Conservation (phyloP, 345 rosid species). For the Zanthoxylum bungeanum region DNA sequence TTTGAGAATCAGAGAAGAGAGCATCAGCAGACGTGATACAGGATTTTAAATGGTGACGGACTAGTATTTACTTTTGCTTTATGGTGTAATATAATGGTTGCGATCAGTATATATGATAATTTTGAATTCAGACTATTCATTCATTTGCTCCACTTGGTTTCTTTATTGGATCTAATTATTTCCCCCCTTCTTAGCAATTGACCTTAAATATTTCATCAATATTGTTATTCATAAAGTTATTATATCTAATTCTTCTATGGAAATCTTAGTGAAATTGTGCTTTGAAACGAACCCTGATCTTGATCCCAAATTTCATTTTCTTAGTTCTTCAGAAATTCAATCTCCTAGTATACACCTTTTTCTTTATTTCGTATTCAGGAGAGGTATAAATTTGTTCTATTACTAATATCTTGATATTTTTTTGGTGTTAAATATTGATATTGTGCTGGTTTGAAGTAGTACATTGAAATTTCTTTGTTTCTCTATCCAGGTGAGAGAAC, state of each 20-base stretch:
- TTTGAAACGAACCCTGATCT: too few relatives aligned
- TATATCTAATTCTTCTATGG: not conserved
- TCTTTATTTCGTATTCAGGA: too few relatives aligned
- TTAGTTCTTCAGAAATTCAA: not conserved
- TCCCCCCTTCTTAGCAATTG: not conserved
- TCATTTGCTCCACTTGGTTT: not conserved
- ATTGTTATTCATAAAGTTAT: not conserved
- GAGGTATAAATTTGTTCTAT: not conserved
- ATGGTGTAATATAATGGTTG: not conserved
- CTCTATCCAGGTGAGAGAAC: slow-evolving; percentile 84
- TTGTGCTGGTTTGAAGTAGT: slow-evolving; percentile 9
- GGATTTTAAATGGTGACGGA: not conserved
- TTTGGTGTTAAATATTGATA: not conserved
- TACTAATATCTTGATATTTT: not conserved
- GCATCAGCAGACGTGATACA: not conserved
- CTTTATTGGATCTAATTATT: not conserved
- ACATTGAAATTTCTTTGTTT: slow-evolving; percentile 23
- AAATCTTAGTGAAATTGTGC: not conserved
- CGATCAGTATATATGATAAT: not conserved
- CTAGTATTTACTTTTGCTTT: not conserved
- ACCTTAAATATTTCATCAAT: not conserved
- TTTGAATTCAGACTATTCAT: not conserved
- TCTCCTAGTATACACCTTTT: not conserved
- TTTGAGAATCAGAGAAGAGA: not conserved
- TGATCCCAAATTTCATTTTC: not conserved